Evolutionary conservation across 306 rosid species (phyloP).

Genomic region (Cucurbita ficifolia): DNA sequence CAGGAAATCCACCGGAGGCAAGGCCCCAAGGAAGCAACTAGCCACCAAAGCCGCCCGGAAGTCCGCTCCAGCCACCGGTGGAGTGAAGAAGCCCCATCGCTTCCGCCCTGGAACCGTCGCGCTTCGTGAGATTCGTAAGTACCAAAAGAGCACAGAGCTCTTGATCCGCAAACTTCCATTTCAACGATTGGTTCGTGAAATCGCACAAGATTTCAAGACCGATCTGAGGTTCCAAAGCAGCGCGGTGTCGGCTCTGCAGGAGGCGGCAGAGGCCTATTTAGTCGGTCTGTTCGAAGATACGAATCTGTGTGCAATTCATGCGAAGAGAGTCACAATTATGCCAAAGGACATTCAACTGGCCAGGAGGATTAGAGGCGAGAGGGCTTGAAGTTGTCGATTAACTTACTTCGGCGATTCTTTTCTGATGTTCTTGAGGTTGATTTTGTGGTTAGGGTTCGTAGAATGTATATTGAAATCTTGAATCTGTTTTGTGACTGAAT

Average conservation of each 20-base stretch:
- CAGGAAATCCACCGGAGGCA: constrained; percentile 11
- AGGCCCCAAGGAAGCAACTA: constrained; percentile 9
- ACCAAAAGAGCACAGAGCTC: constrained; percentile 8
- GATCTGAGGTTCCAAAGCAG: constrained; percentile 11
- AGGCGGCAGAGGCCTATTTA: constrained; percentile 7
- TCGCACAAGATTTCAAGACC: constrained; percentile 8
- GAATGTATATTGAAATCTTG: neutral
- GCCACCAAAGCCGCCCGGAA: constrained; percentile 10
- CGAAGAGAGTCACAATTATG: constrained; percentile 7
- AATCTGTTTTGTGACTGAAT: neutral
- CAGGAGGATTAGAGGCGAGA: constrained; percentile 6
- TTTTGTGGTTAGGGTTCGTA: neutral
- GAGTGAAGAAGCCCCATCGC: constrained; percentile 9
- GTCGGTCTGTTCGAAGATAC: constrained; percentile 8
- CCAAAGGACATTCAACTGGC: constrained; percentile 7
- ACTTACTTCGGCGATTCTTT: neutral
- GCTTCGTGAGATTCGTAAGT: constrained; percentile 7
- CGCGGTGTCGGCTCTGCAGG: constrained; percentile 7
- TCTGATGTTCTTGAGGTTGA: neutral
- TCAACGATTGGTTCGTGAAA: constrained; percentile 8
- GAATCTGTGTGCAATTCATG: constrained; percentile 10
- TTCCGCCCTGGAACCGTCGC: constrained; percentile 13
- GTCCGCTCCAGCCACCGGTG: constrained; percentile 9
- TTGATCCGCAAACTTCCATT: constrained; percentile 8
- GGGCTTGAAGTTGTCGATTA: neutral